Conservation (phyloP, 2,329 filamentous ascomycete species). For the Neopestalotiopsis sp. region DNA sequence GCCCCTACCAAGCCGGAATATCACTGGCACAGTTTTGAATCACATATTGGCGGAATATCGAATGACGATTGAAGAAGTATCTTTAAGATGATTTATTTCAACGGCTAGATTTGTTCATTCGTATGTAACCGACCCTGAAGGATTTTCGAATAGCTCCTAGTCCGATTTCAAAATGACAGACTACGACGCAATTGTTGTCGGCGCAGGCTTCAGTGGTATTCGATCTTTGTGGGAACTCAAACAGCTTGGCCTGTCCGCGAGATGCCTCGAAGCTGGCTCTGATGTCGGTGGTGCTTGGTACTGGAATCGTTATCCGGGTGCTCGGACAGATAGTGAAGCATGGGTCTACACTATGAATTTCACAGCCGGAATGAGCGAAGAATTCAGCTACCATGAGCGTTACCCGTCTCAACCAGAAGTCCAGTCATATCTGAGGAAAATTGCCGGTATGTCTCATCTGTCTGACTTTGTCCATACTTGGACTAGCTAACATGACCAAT, state of each 20-base stretch:
- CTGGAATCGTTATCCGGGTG: conserved; percentile 9
- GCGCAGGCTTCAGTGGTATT: conserved; percentile 15
- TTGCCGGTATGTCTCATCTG: neutral
- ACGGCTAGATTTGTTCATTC: too few relatives aligned
- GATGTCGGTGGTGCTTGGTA: conserved; percentile 3
- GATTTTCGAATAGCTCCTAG: too few relatives aligned
- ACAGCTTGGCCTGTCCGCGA: conserved; percentile 9
- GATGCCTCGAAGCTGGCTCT: conserved; percentile 12
- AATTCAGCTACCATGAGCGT: conserved; percentile 6
- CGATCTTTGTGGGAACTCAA: conserved; percentile 7
- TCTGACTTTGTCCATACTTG: neutral
- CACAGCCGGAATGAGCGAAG: neutral
- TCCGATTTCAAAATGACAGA: neutral
- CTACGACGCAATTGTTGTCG: conserved; percentile 13
- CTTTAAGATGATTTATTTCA: too few relatives aligned
- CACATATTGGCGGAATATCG: too few relatives aligned
- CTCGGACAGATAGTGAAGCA: conserved; percentile 6
- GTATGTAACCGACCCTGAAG: too few relatives aligned
- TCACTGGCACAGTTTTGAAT: too few relatives aligned
- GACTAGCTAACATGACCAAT: neutral
- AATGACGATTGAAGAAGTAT: too few relatives aligned
- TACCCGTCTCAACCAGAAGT: conserved; percentile 5
- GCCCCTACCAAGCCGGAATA: too few relatives aligned
- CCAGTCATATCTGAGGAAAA: neutral
- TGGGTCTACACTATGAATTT: conserved; percentile 10